These are phyloP conservation scores for Warburgia ugandensis DNA, from an alignment of 164 flowering plant genomes.

Conservation along the genomic window DNA sequence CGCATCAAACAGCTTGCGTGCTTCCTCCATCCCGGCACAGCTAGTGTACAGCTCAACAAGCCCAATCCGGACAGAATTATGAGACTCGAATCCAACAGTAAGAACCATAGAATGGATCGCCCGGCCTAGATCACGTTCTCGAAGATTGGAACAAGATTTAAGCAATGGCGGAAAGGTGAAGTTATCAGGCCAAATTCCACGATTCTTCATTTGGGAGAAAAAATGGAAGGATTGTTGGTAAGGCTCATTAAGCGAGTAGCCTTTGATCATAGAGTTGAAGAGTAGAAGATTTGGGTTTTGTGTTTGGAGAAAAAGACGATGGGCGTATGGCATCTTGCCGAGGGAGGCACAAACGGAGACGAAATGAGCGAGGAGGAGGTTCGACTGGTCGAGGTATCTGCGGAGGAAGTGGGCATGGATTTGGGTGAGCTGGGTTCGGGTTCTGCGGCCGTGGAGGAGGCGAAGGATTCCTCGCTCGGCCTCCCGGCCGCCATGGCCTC, in stretches of 20 bases:
- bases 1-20: slow-evolving; percentile 54
- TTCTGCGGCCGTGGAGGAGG: slow-evolving; percentile 58
- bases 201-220: slow-evolving; percentile 40
- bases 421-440: slow-evolving; percentile 45
- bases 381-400: slow-evolving; percentile 59
- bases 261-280: slow-evolving; percentile 80
- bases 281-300: slow-evolving; percentile 55
- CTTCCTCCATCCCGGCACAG: slow-evolving; percentile 51
- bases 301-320: slow-evolving; percentile 38
- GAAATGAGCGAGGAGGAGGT: slow-evolving; percentile 70
- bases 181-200: slow-evolving; percentile 59
- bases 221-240: slow-evolving; percentile 31
- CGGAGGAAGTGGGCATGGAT: slow-evolving; percentile 78
- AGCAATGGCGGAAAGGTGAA: slow-evolving; percentile 75
- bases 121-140: slow-evolving; percentile 33
- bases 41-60: slow-evolving; percentile 48
- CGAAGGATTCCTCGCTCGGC: slow-evolving; percentile 55
- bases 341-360: slow-evolving; percentile 50
- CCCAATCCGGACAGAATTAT: slow-evolving; percentile 40
- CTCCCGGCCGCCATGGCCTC: slow-evolving; percentile 26
- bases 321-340: slow-evolving; percentile 43
- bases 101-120: slow-evolving; percentile 42
- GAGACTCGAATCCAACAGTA: slow-evolving; percentile 38
- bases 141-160: slow-evolving; percentile 45
- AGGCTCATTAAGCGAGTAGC: slow-evolving; percentile 48